Evolutionary conservation across 768 basidiomycete genomes (phyloP).

Genomic region (Harrya chromipes): DNA sequence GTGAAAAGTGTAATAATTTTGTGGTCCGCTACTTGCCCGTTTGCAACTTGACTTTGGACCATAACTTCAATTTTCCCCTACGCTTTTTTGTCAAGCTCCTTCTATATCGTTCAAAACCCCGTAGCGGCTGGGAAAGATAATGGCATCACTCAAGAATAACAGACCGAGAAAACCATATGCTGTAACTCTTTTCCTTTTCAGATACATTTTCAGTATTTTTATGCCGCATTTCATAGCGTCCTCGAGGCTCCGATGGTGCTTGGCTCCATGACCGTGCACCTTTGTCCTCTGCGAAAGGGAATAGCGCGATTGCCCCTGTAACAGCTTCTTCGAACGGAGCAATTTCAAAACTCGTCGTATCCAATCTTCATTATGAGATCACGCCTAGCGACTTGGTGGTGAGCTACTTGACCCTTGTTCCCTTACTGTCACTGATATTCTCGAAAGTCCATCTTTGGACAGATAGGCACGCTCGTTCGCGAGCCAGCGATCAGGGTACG

Average conservation of each 20-base stretch:
- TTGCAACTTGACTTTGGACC: neutral
- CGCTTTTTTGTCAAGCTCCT: neutral
- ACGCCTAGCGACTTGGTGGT: slow-evolving; percentile 87
- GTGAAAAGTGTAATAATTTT: neutral
- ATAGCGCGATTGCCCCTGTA: slow-evolving; percentile 21
- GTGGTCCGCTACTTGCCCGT: neutral
- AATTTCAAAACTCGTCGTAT: slow-evolving; percentile 66
- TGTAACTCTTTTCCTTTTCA: slow-evolving; percentile 25
- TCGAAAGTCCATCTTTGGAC: slow-evolving; percentile 79
- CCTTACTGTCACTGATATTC: slow-evolving; percentile 2
- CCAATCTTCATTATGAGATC: slow-evolving; percentile 90
- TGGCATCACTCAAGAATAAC: slow-evolving; percentile 26
- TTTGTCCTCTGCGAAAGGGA: slow-evolving; percentile 31
- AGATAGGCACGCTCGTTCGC: slow-evolving; percentile 88
- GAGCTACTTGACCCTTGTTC: slow-evolving; percentile 29
- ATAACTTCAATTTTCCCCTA: neutral
- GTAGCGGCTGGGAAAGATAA: slow-evolving; percentile 3
- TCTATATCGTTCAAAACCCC: neutral
- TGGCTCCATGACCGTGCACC: slow-evolving; percentile 80
- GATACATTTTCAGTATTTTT: neutral
- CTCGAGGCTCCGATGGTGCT: slow-evolving; percentile 55
- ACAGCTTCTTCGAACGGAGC: slow-evolving; percentile 27
- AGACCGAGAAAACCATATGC: slow-evolving; percentile 43
- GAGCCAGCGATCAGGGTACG: slow-evolving; percentile 96
- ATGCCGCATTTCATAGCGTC: slow-evolving; percentile 44